Percentiles rank a stretch among this genome's conserved stretches.
These are phyloP conservation scores for Cucumis hystrix DNA, from an alignment of 306 rosid genomes.

Conservation along the genomic window DNA sequence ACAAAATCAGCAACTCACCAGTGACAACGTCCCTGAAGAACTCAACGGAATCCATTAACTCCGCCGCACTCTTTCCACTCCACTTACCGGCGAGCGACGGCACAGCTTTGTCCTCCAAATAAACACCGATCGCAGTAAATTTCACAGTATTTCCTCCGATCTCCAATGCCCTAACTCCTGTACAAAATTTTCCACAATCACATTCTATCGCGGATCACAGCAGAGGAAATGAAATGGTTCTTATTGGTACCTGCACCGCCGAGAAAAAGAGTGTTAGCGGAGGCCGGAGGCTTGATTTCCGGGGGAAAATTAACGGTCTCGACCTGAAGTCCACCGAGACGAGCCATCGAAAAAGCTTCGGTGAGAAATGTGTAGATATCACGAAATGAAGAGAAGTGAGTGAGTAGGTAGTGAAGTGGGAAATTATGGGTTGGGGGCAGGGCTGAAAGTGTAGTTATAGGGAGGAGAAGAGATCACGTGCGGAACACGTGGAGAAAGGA, in stretches of 20 bases:
- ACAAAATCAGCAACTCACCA: conserved; percentile 18
- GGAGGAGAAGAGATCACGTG: background rate
- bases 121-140: conserved; percentile 60
- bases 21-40: conserved; percentile 55
- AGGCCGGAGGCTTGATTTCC: conserved; percentile 28
- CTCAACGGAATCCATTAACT: conserved; percentile 37
- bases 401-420: background rate
- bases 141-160: conserved; percentile 45
- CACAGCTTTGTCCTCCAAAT: conserved; percentile 51
- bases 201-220: background rate
- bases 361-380: background rate
- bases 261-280: conserved; percentile 24
- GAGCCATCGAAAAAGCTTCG: background rate
- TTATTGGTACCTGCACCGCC: conserved; percentile 29
- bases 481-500: background rate
- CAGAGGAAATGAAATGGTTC: background rate
- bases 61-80: conserved; percentile 38
- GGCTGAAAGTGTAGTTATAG: background rate
- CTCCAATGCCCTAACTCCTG: conserved; percentile 50
- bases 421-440: background rate
- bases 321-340: conserved; percentile 18
- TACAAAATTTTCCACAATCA: background rate
- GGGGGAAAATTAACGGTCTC: conserved; percentile 18
- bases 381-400: background rate
- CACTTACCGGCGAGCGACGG: conserved; percentile 42